These are phyloP conservation scores for Lipomyces sp. DNA, from an alignment of 805 yeast genomes.

Conservation along the genomic window DNA sequence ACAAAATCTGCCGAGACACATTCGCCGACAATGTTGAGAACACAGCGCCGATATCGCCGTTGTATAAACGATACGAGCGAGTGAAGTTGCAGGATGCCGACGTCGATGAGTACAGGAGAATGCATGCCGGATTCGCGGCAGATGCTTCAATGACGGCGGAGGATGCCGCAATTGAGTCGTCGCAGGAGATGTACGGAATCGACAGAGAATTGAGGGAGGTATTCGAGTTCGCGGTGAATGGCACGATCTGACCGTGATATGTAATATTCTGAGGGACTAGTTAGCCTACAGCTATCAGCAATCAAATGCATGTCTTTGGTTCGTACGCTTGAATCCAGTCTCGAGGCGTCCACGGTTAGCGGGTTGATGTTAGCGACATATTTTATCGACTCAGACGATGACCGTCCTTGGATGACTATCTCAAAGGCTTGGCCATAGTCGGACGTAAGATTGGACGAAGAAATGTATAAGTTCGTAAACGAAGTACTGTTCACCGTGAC, in stretches of 20 bases:
- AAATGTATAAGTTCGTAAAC: background rate
- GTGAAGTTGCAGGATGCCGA: conserved; percentile 13
- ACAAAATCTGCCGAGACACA: conserved; percentile 9
- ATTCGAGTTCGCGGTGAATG: conserved; percentile 16
- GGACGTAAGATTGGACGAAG: conserved; percentile 9
- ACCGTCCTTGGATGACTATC: conserved; percentile 5
- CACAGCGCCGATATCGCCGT: conserved; percentile 22
- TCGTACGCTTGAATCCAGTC: conserved; percentile 9
- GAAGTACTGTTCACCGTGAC: too few species aligned
- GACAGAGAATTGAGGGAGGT: conserved; percentile 5
- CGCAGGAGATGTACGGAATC: conserved; percentile 27
- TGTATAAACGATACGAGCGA: conserved; percentile 11
- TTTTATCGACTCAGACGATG: conserved; percentile 4
- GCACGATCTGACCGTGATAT: conserved; percentile 16
- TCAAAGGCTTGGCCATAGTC: conserved; percentile 9
- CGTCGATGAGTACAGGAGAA: conserved; percentile 18
- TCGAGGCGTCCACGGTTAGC: conserved; percentile 20
- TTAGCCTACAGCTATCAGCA: conserved; percentile 1
- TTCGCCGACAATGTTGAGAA: conserved; percentile 17
- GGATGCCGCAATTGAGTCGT: conserved; percentile 11
- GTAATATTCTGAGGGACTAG: conserved; percentile 12
- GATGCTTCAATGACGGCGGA: conserved; percentile 17
- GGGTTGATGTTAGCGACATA: conserved; percentile 14
- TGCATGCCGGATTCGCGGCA: conserved; percentile 11
- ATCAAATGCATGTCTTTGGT: background rate